These are phyloP conservation scores for Rubroboletus pulcherrimus DNA, from an alignment of 768 basidiomycete genomes.

Conservation along the genomic window DNA sequence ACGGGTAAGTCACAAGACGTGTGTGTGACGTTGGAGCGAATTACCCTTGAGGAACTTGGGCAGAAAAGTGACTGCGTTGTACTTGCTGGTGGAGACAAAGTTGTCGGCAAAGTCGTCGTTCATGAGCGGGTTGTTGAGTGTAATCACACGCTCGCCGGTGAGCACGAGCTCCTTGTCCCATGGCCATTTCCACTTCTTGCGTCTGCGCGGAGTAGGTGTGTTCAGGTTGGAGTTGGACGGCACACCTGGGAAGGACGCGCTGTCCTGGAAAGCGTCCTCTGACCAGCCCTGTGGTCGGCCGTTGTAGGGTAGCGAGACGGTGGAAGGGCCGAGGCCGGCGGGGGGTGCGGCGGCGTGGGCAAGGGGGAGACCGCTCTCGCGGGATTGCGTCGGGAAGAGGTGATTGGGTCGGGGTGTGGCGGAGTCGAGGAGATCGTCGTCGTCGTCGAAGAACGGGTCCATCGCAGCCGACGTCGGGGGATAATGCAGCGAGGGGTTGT, in stretches of 20 bases:
- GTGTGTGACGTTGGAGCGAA: conserved; percentile 19
- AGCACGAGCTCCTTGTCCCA: conserved; percentile 70
- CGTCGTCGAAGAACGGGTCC: conserved; percentile 84
- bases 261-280: conserved; percentile 51
- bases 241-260: conserved; percentile 37
- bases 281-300: conserved; percentile 68
- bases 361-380: conserved; percentile 54
- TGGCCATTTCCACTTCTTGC: conserved; percentile 69
- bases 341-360: conserved; percentile 56
- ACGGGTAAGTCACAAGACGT: conserved; percentile 2
- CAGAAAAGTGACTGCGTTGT: conserved; percentile 80
- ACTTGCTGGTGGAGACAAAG: conserved; percentile 92
- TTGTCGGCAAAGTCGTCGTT: conserved; percentile 74
- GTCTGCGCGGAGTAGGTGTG: conserved; percentile 6
- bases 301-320: conserved; percentile 35
- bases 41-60: conserved; percentile 91
- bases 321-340: conserved; percentile 53
- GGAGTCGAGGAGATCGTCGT: conserved; percentile 47
- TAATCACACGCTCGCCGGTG: conserved; percentile 73
- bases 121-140: conserved; percentile 70
- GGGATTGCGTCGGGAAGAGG: conserved; percentile 37
- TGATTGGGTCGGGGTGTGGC: background rate
- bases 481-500: conserved; percentile 37
- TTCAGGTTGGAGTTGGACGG: conserved; percentile 5
- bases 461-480: conserved; percentile 48